Percentiles rank a stretch among this genome's conserved stretches.
phyloP scores from a whole-genome alignment of 352 stramenopile species.

The Phytophthora ohioensis region DNA sequence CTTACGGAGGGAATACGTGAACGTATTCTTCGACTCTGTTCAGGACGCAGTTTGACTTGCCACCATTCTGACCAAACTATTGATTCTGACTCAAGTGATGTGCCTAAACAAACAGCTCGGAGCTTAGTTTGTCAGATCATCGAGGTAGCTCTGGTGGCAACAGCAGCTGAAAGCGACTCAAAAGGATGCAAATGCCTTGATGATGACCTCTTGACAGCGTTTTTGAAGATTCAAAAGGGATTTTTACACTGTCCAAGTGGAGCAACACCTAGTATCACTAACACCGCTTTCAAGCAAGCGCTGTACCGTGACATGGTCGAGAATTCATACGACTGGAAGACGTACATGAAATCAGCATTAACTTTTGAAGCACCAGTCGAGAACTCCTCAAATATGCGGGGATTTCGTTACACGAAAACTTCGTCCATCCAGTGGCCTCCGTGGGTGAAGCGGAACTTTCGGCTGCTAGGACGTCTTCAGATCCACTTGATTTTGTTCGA shows the following conservation, averaged over 20 bases:
- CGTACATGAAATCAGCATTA: constrained; percentile 29
- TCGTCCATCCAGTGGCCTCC: constrained; percentile 23
- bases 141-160: constrained; percentile 5
- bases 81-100: neutral
- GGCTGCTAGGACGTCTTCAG: constrained; percentile 40
- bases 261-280: neutral
- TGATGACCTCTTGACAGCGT: constrained; percentile 21
- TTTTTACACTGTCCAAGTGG: constrained; percentile 10
- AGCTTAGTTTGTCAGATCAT: constrained; percentile 22
- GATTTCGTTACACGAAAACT: neutral
- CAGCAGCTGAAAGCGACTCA: neutral
- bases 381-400: neutral
- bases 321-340: constrained; percentile 38
- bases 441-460: constrained; percentile 37
- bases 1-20: constrained; percentile 12
- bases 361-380: neutral
- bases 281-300: constrained; percentile 2
- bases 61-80: constrained; percentile 5
- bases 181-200: constrained; percentile 13
- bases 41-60: constrained; percentile 18
- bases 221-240: constrained; percentile 34
- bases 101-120: constrained; percentile 21
- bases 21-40: constrained; percentile 25
- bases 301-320: constrained; percentile 45
- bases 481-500: constrained; percentile 47